Evolutionary conservation across 164 flowering plant genomes (phyloP).

Genomic region (Umbellularia californica): DNA sequence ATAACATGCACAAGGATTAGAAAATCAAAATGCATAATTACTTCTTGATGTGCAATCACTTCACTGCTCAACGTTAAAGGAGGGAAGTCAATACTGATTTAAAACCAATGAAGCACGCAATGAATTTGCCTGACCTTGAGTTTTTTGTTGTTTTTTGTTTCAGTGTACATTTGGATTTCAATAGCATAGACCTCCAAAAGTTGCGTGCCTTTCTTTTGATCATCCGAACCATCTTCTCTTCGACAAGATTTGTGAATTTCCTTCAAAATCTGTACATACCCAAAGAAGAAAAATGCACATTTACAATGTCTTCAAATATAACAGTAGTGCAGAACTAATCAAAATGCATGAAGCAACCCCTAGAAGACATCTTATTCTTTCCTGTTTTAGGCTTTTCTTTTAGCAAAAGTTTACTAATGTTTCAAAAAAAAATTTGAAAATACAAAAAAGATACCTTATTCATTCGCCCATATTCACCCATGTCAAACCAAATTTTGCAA

Average conservation of each 20-base stretch:
- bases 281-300: neutral
- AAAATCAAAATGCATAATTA: neutral
- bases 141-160: constrained; percentile 95
- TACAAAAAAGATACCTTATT: constrained; percentile 58
- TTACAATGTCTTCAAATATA: neutral
- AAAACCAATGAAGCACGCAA: neutral
- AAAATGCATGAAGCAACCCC: neutral
- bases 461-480: constrained; percentile 99
- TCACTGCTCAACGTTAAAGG: neutral
- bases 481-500: constrained; percentile 97
- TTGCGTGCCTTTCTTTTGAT: constrained; percentile 99
- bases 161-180: constrained; percentile 99
- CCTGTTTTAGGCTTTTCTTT: constrained; percentile 15
- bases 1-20: neutral
- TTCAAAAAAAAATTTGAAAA: too few species aligned
- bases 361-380: constrained; percentile 79
- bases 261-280: constrained; percentile 64
- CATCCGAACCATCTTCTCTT: constrained; percentile 98
- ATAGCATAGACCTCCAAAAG: constrained; percentile 97
- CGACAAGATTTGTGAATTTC: constrained; percentile 97
- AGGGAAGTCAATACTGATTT: neutral
- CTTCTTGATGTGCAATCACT: neutral
- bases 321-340: neutral
- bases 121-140: constrained; percentile 57
- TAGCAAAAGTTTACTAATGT: too few species aligned